Evolutionary conservation across 768 basidiomycete species (phyloP).

Genomic region (Hypholoma fasciculare): DNA sequence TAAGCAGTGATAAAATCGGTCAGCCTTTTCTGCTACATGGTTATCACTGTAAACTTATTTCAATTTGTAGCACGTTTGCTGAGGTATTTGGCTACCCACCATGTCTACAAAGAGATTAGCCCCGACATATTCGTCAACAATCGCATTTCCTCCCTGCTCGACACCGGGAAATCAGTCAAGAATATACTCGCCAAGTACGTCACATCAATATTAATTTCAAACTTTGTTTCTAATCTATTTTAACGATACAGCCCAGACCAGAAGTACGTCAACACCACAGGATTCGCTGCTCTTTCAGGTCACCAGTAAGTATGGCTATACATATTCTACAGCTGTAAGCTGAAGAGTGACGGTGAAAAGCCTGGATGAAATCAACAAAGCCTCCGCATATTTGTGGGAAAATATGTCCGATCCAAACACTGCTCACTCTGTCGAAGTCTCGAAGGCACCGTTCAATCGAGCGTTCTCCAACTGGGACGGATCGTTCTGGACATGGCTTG

Average conservation of each 20-base stretch:
- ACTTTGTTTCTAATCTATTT: neutral
- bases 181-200: slow-evolving; percentile 27
- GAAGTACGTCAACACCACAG: slow-evolving; percentile 27
- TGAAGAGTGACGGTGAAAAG: slow-evolving; percentile 8
- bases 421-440: slow-evolving; percentile 16
- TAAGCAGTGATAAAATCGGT: slow-evolving; percentile 33
- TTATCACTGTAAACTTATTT: neutral
- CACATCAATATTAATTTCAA: neutral
- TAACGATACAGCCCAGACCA: slow-evolving; percentile 18
- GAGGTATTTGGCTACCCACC: slow-evolving; percentile 32
- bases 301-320: slow-evolving; percentile 16
- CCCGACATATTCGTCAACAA: slow-evolving; percentile 37
- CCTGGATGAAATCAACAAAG: slow-evolving; percentile 23
- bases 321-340: neutral
- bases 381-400: slow-evolving; percentile 26
- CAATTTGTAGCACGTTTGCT: slow-evolving; percentile 23
- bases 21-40: neutral
- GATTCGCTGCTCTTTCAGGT: slow-evolving; percentile 25
- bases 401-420: slow-evolving; percentile 22
- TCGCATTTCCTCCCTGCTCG: slow-evolving; percentile 30
- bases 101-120: slow-evolving; percentile 35
- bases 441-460: slow-evolving; percentile 16
- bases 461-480: slow-evolving; percentile 17
- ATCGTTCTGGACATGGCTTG: slow-evolving; percentile 21
- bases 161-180: slow-evolving; percentile 28